Base-by-base conservation (phyloP, 805 yeast genomes). In the Candida sanyiensis region DNA sequence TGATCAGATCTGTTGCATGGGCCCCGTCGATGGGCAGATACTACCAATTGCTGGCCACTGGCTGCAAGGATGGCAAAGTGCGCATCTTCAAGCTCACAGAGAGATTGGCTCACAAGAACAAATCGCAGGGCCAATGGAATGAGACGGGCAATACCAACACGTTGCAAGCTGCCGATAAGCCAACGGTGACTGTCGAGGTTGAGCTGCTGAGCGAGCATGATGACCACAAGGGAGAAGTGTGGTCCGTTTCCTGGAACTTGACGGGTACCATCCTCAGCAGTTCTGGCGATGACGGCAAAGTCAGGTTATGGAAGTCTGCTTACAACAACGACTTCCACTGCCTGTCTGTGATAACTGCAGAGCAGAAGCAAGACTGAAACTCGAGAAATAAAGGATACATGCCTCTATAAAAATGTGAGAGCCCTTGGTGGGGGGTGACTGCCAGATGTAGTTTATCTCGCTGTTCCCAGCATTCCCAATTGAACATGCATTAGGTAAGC, bases 11-110 rank as follows among this genome's bases (percentile, higher is more conserved):
- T 13, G 86, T 89, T 5, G 72, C 89, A 22, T 90, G 98, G 98
- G 97, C 97, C 0, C 96, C 97, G 3, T 77, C 94, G 0, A 85
- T 89, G 82, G 97, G 97, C 3, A 69, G 96, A 49, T 77, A 81
- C 46, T 85, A 77, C 57, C 95, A 90, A 51, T 65, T 89, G 34
- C 69, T 93, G 30, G 97, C 99, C 1, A 90, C 97, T 0, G 97
- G 94, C 5, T 88, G 96, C 57, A 88, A 88, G 58, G 99, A 93
- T 58, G 98, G 97, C 1, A 77, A 69, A 52, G 88, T 93, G 9
- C 73, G 97, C 38, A 80, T 93, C 3, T 90, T 81, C 69, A 85
- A 83, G 58, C 67, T 88, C 6, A 66, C 68, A 4, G 88, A 80
- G 43, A 48, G 54, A 23, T 40, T 52, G 5, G 19, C 39, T 3